Conservation (phyloP, 1,284 basidiomycete species). For the Ceratobasidium theobromae region DNA sequence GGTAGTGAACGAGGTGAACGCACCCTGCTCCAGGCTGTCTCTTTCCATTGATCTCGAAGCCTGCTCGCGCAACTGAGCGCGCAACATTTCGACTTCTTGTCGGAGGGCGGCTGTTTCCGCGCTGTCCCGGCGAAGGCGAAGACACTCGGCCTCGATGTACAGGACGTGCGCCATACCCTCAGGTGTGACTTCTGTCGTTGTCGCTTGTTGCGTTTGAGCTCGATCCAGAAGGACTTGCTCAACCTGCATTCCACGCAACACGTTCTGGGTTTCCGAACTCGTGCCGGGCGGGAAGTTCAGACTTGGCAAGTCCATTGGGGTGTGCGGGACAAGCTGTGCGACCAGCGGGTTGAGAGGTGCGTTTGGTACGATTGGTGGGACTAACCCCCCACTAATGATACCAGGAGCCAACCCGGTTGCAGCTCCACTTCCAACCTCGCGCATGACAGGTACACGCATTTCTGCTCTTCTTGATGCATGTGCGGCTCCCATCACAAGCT, state of each 20-base stretch:
- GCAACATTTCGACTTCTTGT: conserved; percentile 6
- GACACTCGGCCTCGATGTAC: conserved; percentile 15
- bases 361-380: conserved; percentile 10
- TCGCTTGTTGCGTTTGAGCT: neutral
- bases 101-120: conserved; percentile 9
- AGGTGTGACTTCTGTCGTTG: neutral
- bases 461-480: conserved; percentile 5
- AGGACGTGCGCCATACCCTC: conserved; percentile 21
- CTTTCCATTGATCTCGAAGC: neutral
- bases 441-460: conserved; percentile 24
- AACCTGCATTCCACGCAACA: conserved; percentile 15
- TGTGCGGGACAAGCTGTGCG: conserved; percentile 1
- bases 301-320: neutral
- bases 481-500: conserved; percentile 15
- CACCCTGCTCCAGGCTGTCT: conserved; percentile 19
- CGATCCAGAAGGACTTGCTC: neutral
- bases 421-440: conserved; percentile 6
- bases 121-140: conserved; percentile 11
- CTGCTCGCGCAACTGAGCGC: conserved; percentile 4
- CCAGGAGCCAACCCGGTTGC: neutral
- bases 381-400: neutral
- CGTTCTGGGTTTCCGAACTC: neutral
- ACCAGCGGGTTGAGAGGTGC: conserved; percentile 21
- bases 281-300: neutral
- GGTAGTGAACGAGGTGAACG: conserved; percentile 11